phyloP scores from a whole-genome alignment of 805 yeast genomes.

The Scheffersomyces amazonensis region DNA sequence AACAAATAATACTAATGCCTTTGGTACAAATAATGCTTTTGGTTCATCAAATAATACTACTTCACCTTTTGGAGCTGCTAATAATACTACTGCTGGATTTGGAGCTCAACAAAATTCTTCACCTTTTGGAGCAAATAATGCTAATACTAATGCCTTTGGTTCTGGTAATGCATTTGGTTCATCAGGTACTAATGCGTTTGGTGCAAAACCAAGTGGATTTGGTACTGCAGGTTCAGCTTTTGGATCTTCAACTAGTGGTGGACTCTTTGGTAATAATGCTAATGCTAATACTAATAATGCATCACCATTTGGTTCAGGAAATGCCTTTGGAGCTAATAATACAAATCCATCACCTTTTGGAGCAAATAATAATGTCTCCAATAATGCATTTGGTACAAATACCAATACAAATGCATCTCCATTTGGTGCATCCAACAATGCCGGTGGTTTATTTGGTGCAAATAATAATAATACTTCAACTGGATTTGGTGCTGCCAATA shows the following conservation, averaged over 20 bases:
- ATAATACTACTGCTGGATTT: conserved; percentile 14
- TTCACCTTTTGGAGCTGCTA: conserved; percentile 18
- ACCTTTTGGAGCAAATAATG: conserved; percentile 10
- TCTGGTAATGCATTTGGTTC: conserved; percentile 16
- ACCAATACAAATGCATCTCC: conserved; percentile 10
- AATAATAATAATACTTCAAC: conserved; percentile 14
- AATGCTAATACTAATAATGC: conserved; percentile 7
- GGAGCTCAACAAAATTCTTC: conserved; percentile 16
- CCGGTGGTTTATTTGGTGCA: conserved; percentile 23
- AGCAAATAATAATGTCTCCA: conserved; percentile 5
- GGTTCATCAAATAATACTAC: conserved; percentile 15
- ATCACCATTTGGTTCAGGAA: conserved; percentile 3
- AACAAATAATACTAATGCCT: conserved; percentile 17
- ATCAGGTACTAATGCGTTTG: conserved; percentile 18
- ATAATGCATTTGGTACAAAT: conserved; percentile 17
- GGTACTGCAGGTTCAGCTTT: conserved; percentile 10
- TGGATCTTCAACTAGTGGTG: conserved; percentile 8
- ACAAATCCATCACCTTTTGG: conserved; percentile 10
- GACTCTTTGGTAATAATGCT: conserved; percentile 8
- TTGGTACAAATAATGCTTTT: conserved; percentile 28
- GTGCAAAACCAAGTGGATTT: conserved; percentile 19
- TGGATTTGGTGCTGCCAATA: conserved; percentile 12
- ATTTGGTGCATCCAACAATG: conserved; percentile 14
- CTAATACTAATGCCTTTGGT: conserved; percentile 32
- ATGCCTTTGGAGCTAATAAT: conserved; percentile 12